Evolutionary conservation across 1,284 basidiomycete species (phyloP).

Genomic region (Volvariella volvacea): DNA sequence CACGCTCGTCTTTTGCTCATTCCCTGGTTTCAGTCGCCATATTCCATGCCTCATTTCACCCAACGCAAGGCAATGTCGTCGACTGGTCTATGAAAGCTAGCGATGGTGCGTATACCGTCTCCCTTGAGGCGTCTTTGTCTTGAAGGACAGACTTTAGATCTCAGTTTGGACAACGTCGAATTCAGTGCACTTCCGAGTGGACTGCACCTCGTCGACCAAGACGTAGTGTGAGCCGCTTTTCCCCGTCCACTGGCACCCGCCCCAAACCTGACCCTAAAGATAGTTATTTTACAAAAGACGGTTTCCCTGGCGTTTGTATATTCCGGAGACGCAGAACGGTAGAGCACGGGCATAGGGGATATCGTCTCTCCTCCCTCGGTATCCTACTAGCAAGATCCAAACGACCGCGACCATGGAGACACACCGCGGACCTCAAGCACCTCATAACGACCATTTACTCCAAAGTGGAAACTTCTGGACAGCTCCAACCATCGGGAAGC

Average conservation of each 20-base stretch:
- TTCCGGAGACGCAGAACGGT: slow-evolving; percentile 61
- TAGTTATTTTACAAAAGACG: slow-evolving; percentile 68
- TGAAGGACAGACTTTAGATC: slow-evolving; percentile 35
- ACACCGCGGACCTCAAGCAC: slow-evolving; percentile 54
- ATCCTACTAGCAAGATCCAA: slow-evolving; percentile 58
- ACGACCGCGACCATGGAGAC: slow-evolving; percentile 65
- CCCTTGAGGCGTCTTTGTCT: slow-evolving; percentile 5
- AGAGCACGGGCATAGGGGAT: slow-evolving; percentile 68
- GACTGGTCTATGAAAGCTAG: slow-evolving; percentile 68
- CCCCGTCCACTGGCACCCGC: slow-evolving; percentile 3
- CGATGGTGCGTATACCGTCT: slow-evolving; percentile 39
- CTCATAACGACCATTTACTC: slow-evolving; percentile 52
- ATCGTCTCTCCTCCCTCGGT: slow-evolving; percentile 71
- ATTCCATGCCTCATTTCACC: slow-evolving; percentile 78
- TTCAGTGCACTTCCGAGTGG: slow-evolving; percentile 76
- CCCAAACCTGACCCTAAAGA: slow-evolving; percentile 7
- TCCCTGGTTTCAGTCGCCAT: slow-evolving; percentile 68
- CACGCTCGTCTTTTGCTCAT: no score
- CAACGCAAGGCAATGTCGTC: slow-evolving; percentile 68
- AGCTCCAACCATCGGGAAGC: slow-evolving; percentile 42
- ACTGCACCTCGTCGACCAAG: slow-evolving; percentile 69
- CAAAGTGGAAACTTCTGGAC: slow-evolving; percentile 37
- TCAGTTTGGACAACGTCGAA: slow-evolving; percentile 64
- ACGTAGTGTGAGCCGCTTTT: slow-evolving; percentile 55
- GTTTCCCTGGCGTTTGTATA: slow-evolving; percentile 63